Evolutionary conservation across 768 basidiomycete species (phyloP), one percentile per base, ranked within the genome.

Genomic region (Suillus luteus): DNA sequence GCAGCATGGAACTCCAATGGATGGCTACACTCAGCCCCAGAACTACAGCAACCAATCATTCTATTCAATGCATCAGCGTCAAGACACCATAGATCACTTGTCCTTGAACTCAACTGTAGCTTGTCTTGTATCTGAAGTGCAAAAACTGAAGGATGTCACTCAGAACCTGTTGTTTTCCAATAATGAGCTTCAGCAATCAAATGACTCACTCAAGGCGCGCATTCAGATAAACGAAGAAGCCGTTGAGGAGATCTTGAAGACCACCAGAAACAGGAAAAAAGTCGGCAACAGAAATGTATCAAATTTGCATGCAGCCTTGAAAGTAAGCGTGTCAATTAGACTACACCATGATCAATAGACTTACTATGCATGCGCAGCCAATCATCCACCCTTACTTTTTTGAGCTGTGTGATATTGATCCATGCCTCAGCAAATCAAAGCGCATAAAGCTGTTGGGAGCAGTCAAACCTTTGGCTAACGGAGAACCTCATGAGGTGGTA

Each of bases 121-220:
- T 4, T 5, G 11, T 48, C 46, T 48, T 48, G n/a, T 48, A 48
- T 48, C 46, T 6, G n/a, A 48, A 48, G 46, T 48, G 46, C 46
- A 48, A 48, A 48, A 48, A n/a, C 22, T 48, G 22, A 48, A 48
- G 46, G 46, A 48, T 22, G 22, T 48, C 46, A 48, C 46, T 48
- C 46, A 48, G 46, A 48, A 48, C 46, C 11, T 48, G 46, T 22
- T 48, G 11, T 48, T 48, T 48, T 48, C 22, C 46, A 48, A 48
- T 22, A 48, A 48, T 11, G n/a, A 48, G 46, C n/a, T 48, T 48
- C n/a, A 11, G 5, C 46, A 48, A 48, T 48, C n/a, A 1, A 48
- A 48, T 2, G 22, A 48, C 46, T 48, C 11, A 48, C 46, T 48
- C 9, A 48, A 48, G 46, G 46, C 22, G 5, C 0, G 5, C 46